These are phyloP conservation scores for Botrytis fabae DNA, from an alignment of 2,329 filamentous ascomycete species.

Conservation along the genomic window DNA sequence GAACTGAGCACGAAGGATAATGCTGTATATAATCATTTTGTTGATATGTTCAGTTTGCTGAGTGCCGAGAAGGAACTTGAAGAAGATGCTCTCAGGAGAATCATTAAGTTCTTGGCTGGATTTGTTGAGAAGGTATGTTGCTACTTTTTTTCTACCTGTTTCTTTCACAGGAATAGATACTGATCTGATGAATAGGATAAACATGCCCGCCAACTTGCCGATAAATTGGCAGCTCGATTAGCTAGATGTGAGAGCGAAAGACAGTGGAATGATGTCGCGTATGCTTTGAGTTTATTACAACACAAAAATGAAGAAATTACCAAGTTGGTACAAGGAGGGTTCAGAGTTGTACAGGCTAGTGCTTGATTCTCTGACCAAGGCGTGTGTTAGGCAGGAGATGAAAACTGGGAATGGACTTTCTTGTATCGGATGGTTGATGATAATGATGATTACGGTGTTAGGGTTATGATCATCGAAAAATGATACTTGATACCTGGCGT, in stretches of 20 bases:
- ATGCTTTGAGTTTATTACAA: conserved; percentile 81
- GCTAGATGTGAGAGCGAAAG: conserved; percentile 85
- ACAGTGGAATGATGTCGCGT: conserved; percentile 97
- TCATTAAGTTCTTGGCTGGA: conserved; percentile 88
- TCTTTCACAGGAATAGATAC: conserved; percentile 12
- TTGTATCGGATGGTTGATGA: conserved; percentile 7
- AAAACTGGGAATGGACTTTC: neutral
- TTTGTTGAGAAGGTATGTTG: conserved; percentile 91
- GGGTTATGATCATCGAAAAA: neutral
- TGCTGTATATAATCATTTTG: conserved; percentile 98
- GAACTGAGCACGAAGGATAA: conserved; percentile 98
- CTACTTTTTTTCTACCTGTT: neutral
- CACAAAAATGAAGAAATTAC: conserved; percentile 92
- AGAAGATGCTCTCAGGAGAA: conserved; percentile 81
- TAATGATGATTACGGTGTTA: conserved; percentile 12
- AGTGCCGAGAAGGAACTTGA: conserved; percentile 78
- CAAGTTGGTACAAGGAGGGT: conserved; percentile 74
- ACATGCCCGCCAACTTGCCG: conserved; percentile 89
- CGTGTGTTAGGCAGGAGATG: neutral
- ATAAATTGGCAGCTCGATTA: conserved; percentile 87
- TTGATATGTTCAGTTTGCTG: conserved; percentile 96
- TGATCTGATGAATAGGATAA: conserved; percentile 68
- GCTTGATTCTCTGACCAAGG: conserved; percentile 41
- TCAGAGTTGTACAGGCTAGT: conserved; percentile 66
- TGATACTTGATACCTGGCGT: conserved; percentile 8